phyloP scores from a whole-genome alignment of 164 flowering plant species.

The Umbellularia californica region DNA sequence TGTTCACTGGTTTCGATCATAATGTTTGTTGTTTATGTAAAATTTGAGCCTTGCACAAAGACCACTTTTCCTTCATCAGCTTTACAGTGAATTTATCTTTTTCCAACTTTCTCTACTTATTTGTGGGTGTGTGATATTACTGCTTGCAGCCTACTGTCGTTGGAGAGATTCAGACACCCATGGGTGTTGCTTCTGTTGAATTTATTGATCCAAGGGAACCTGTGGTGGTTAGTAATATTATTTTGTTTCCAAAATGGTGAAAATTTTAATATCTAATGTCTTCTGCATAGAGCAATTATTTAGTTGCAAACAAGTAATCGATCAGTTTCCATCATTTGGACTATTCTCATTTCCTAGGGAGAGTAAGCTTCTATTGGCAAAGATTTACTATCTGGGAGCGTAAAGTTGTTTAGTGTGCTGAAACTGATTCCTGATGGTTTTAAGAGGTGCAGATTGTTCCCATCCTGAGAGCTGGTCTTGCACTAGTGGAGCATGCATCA shows the following conservation, averaged over 20 bases:
- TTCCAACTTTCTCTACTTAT: neutral
- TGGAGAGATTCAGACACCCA: slow-evolving; percentile 86
- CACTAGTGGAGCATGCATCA: slow-evolving; percentile 85
- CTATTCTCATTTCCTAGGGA: too few species aligned
- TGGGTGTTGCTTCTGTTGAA: slow-evolving; percentile 89
- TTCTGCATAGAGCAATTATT: too few species aligned
- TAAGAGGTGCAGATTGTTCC: slow-evolving; percentile 66
- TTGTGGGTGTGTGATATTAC: slow-evolving; percentile 5
- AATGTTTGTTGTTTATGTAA: neutral
- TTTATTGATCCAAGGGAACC: slow-evolving; percentile 96
- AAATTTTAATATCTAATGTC: neutral
- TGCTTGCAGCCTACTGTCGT: slow-evolving; percentile 61
- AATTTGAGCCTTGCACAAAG: neutral
- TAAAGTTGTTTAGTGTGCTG: slow-evolving; percentile 1
- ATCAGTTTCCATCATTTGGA: too few species aligned
- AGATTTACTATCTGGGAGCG: neutral
- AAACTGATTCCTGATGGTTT: slow-evolving; percentile 12
- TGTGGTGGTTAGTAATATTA: slow-evolving; percentile 53
- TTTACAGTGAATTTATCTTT: neutral
- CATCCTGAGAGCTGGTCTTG: slow-evolving; percentile 97
- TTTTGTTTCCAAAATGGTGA: neutral
- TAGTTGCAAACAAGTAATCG: too few species aligned
- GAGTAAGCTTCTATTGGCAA: neutral
- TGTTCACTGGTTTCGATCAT: neutral
- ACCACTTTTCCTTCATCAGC: neutral